These are phyloP conservation scores for Sporothrix luriei DNA, from an alignment of 2,329 filamentous ascomycete genomes.

Conservation along the genomic window DNA sequence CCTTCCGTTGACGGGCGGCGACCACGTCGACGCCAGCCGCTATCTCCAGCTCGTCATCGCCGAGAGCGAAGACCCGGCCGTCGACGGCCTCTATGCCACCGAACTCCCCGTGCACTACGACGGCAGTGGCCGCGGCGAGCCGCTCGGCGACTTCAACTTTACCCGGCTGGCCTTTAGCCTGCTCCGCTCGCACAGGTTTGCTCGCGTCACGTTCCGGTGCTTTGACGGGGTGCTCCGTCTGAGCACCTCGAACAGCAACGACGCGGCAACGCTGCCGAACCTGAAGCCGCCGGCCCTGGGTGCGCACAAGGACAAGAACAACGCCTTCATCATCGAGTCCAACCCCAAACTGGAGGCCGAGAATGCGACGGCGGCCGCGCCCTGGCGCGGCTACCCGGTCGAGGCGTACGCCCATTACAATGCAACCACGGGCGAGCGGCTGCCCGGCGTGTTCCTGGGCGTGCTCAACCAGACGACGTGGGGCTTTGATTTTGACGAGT, in stretches of 20 bases:
- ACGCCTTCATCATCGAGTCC: neutral
- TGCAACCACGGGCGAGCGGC: conserved; percentile 3
- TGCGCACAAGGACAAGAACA: conserved; percentile 12
- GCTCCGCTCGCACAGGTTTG: conserved; percentile 9
- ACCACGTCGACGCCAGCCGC: neutral
- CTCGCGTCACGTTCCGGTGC: conserved; percentile 7
- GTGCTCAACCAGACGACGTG: conserved; percentile 24
- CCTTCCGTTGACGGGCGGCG: neutral
- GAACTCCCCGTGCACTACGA: neutral
- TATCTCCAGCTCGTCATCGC: neutral
- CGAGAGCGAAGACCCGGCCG: conserved; percentile 8
- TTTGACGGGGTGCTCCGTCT: conserved; percentile 19
- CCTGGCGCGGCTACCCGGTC: conserved; percentile 6
- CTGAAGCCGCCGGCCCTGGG: neutral
- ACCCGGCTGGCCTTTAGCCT: neutral
- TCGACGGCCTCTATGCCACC: conserved; percentile 16
- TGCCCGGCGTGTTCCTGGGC: conserved; percentile 25
- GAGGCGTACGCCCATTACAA: conserved; percentile 14
- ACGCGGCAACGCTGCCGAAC: neutral
- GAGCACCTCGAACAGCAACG: neutral
- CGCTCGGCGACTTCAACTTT: neutral
- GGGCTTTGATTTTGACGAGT: neutral
- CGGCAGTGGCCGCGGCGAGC: neutral
- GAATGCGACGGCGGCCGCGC: neutral
- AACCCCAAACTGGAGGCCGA: neutral